Conservation (phyloP, 2,329 filamentous ascomycete species). For the Fusarium palustre region DNA sequence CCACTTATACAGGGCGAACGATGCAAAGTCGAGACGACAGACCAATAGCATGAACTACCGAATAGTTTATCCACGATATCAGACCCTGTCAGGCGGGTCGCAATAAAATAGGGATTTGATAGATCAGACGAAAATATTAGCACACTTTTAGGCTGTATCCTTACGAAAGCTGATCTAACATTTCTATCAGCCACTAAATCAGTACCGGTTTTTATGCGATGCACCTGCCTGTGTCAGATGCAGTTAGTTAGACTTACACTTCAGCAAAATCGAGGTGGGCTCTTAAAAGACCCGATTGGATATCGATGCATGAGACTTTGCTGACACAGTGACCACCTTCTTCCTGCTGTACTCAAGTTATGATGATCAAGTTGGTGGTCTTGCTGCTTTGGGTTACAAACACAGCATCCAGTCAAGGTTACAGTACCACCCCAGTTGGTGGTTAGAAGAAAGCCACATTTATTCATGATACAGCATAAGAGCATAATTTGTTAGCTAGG, state of each 20-base stretch:
- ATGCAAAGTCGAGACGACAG: conserved; percentile 1
- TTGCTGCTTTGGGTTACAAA: conserved; percentile 4
- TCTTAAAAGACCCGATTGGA: conserved; percentile 7
- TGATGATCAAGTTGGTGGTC: conserved; percentile 3
- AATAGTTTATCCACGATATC: conserved; percentile 33
- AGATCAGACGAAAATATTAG: too few relatives aligned
- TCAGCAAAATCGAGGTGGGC: neutral
- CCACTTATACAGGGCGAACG: neutral
- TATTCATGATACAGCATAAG: neutral
- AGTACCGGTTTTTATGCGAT: too few relatives aligned
- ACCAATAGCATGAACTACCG: conserved; percentile 9
- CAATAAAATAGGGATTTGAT: too few relatives aligned
- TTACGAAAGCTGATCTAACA: too few relatives aligned
- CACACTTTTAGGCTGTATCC: too few relatives aligned
- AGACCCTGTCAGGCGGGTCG: conserved; percentile 2
- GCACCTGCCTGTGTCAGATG: too few relatives aligned
- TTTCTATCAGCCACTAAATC: too few relatives aligned
- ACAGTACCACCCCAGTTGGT: conserved; percentile 1
- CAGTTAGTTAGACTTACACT: neutral
- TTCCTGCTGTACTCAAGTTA: neutral
- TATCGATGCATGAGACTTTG: neutral
- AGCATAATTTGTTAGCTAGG: neutral
- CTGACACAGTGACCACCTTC: conserved; percentile 13
- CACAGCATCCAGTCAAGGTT: conserved; percentile 1
- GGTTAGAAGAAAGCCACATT: neutral